Evolutionary conservation across 1,139 yeast species (phyloP), one percentile per base, ranked within the genome.

Genomic region (Yamadazyma jaroonii): DNA sequence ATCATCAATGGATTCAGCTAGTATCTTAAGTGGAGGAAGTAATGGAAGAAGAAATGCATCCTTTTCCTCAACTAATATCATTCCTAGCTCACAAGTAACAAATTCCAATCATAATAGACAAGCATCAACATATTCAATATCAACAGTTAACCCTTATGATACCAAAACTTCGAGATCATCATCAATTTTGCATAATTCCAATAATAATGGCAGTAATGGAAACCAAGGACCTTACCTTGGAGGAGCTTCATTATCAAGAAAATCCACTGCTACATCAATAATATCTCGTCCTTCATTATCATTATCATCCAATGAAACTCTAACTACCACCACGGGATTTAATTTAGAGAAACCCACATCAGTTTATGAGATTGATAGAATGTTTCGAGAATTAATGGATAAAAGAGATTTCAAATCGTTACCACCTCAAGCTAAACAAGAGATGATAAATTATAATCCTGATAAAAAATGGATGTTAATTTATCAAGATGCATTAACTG

Each of bases 401-500:
- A 83, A 84, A 52, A 75, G 97, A 52, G 95, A 89, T 56, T 84
- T 87, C 58, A 80, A 82, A 49, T 78, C 85, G 39, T 68, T 89
- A 35, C 95, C 96, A 0, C 77, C 78, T 21, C 79, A 77, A 41
- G 95, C 95, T 8, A 83, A 83, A 47, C 77, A 72, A 44, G 95
- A 87, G 56, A 81, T 92, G 84, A 69, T 80, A 52, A 78, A 76
- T 47, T 89, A 85, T 53, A 77, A 84, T 31, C 67, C 79, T 0
- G 86, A 84, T 38, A 87, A 89, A 51, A 92, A 92, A 61, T 88
- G 97, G 96, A 80, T 86, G 81, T 72, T 92, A 49, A 84, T 92
- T 31, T 81, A 84, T 50, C 97, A 92, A 57, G 96, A 89, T 58
- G 81, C 84, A 25, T 70, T 86, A 39, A 77, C 90, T 6, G 97